Percentiles rank a stretch among this genome's conserved stretches.
These are phyloP conservation scores for Picea glauca DNA, from an alignment of 75 land plant species.

Conservation along the genomic window DNA sequence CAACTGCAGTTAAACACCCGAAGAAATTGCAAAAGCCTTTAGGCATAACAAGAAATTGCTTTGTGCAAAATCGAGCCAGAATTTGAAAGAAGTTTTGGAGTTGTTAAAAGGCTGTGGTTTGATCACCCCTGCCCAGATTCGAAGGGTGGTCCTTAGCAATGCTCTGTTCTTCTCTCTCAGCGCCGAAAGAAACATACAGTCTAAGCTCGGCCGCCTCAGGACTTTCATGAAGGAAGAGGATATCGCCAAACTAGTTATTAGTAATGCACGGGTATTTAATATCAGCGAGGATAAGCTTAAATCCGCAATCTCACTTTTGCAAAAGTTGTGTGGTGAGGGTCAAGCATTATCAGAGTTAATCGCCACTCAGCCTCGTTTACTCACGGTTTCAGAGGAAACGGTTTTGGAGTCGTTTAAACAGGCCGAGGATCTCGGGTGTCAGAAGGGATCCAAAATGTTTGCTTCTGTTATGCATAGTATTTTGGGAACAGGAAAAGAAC, in stretches of 20 bases:
- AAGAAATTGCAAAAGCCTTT: too few species aligned
- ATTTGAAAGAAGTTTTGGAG: not conserved
- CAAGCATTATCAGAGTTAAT: not conserved
- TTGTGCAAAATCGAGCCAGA: too few species aligned
- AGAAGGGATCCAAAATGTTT: not conserved
- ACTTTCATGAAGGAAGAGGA: not conserved
- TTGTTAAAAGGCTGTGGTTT: conserved; percentile 8
- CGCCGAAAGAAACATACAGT: conserved; percentile 13
- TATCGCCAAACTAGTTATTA: too few species aligned
- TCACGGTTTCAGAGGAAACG: too few species aligned
- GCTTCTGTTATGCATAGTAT: not conserved
- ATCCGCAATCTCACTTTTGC: too few species aligned
- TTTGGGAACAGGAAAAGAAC: not conserved
- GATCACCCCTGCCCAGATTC: conserved; percentile 2
- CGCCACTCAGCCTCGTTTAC: too few species aligned
- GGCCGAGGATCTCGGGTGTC: too few species aligned
- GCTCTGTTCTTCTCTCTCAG: conserved; percentile 7
- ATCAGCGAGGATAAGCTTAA: too few species aligned
- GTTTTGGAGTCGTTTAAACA: too few species aligned
- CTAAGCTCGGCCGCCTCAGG: conserved; percentile 13
- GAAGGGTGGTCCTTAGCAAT: not conserved
- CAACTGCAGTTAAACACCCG: too few species aligned
- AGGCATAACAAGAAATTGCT: too few species aligned
- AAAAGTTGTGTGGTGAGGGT: not conserved
- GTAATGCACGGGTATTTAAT: too few species aligned